These are phyloP conservation scores for Fusarium nurragi DNA, from an alignment of 2,329 filamentous ascomycete genomes.

Conservation along the genomic window DNA sequence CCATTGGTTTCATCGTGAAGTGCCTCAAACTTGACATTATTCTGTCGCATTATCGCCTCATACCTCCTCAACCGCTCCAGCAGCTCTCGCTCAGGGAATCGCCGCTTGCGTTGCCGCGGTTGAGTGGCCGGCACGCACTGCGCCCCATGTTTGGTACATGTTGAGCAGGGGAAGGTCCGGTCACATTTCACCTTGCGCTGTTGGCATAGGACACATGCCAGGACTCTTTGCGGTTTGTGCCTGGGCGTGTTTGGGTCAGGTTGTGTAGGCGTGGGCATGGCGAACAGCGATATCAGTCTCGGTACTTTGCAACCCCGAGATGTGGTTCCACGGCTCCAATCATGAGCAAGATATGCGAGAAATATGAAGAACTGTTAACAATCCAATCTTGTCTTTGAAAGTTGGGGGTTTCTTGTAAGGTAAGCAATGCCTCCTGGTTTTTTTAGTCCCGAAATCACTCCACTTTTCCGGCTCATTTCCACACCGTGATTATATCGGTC, in stretches of 20 bases:
- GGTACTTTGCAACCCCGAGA: neutral
- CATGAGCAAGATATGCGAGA: no score
- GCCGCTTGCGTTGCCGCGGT: slow-evolving; percentile 47
- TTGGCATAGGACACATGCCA: slow-evolving; percentile 68
- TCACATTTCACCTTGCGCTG: slow-evolving; percentile 72
- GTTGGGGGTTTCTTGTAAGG: neutral
- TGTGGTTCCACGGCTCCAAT: neutral
- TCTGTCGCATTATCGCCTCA: slow-evolving; percentile 63
- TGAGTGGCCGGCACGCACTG: slow-evolving; percentile 57
- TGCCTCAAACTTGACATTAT: slow-evolving; percentile 65
- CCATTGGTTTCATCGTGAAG: slow-evolving; percentile 41
- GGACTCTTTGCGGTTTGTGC: slow-evolving; percentile 45
- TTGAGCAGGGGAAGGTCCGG: slow-evolving; percentile 65
- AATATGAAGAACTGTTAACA: neutral
- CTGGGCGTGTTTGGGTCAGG: neutral
- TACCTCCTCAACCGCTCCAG: slow-evolving; percentile 66
- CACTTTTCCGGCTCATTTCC: slow-evolving; percentile 6
- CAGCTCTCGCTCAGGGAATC: slow-evolving; percentile 67
- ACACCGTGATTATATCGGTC: neutral
- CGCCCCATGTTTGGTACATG: slow-evolving; percentile 57
- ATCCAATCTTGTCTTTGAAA: neutral
- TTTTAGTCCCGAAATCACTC: slow-evolving; percentile 5
- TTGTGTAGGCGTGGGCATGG: slow-evolving; percentile 6
- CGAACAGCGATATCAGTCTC: neutral
- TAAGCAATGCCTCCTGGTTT: slow-evolving; percentile 11